phyloP scores from a whole-genome alignment of 73 alveolate species.

The Halteria grandinella region DNA sequence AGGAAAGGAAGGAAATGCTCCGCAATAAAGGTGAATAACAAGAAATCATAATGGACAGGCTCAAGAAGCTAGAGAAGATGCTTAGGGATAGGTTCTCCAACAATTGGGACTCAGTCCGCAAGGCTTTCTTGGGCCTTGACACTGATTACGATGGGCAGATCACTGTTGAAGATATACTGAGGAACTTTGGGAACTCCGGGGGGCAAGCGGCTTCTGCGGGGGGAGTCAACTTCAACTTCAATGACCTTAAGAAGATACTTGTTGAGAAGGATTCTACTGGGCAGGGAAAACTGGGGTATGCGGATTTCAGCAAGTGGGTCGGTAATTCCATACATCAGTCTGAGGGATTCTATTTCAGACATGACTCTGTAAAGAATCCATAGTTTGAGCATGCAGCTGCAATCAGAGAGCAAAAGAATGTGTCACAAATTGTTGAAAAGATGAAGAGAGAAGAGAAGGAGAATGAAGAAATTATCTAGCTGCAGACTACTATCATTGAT shows the following conservation, averaged over 20 bases:
- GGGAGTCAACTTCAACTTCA: conserved; percentile 32
- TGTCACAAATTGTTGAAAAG: too few species aligned
- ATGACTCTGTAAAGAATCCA: conserved; percentile 64
- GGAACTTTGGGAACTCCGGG: conserved; percentile 57
- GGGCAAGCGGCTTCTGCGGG: conserved; percentile 7
- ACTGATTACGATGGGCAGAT: conserved; percentile 66
- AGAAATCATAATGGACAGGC: conserved; percentile 16
- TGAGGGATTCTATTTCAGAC: conserved; percentile 70
- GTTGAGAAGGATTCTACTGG: conserved; percentile 49
- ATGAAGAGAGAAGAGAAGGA: conserved; percentile 11
- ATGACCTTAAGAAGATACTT: conserved; percentile 30
- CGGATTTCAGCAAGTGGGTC: conserved; percentile 60
- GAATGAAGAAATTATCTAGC: conserved; percentile 21
- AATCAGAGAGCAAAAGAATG: conserved; percentile 3
- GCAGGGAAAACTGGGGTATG: conserved; percentile 60
- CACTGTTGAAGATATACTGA: conserved; percentile 64
- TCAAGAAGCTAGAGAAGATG: conserved; percentile 47
- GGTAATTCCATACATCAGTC: conserved; percentile 64
- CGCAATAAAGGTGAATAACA: conserved; percentile 13
- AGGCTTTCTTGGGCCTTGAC: conserved; percentile 67
- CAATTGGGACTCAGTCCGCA: conserved; percentile 64
- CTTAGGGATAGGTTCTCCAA: conserved; percentile 38
- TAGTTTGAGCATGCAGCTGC: conserved; percentile 41
- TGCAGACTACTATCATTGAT: conserved; percentile 55
- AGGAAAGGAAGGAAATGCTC: neutral